phyloP scores from a whole-genome alignment of 2,329 filamentous ascomycete species.

The Clarireedia hainanense region DNA sequence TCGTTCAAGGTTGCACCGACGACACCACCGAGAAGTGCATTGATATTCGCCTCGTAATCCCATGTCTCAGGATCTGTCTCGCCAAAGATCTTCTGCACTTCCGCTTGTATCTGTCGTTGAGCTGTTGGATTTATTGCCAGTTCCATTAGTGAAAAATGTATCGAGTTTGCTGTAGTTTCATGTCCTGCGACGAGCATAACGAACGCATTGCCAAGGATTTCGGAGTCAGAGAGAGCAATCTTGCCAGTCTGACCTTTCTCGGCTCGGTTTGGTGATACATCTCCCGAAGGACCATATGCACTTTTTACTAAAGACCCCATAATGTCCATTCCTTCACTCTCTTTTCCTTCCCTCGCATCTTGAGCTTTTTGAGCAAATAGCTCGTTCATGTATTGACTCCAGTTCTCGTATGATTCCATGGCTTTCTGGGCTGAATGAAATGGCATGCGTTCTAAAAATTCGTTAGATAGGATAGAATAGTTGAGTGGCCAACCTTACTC shows the following conservation, averaged over 20 bases:
- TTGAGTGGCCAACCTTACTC: conserved; percentile 28
- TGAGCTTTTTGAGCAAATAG: conserved; percentile 44
- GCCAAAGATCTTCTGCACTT: conserved; percentile 59
- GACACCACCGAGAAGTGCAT: conserved; percentile 59
- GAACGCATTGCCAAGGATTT: conserved; percentile 67
- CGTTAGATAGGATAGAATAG: background rate
- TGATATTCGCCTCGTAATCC: conserved; percentile 63
- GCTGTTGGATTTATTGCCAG: conserved; percentile 57
- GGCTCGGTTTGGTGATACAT: conserved; percentile 33
- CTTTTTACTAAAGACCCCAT: conserved; percentile 44
- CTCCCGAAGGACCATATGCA: conserved; percentile 28
- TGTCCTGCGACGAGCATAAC: conserved; percentile 66
- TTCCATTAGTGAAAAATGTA: conserved; percentile 63
- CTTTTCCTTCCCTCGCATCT: conserved; percentile 33
- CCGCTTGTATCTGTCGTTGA: conserved; percentile 59
- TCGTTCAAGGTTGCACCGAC: conserved; percentile 72
- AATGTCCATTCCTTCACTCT: conserved; percentile 44
- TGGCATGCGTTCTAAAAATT: conserved; percentile 32
- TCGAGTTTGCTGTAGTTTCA: conserved; percentile 69
- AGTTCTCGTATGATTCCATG: conserved; percentile 43
- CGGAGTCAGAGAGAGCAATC: conserved; percentile 48
- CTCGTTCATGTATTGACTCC: conserved; percentile 55
- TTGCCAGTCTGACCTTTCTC: conserved; percentile 45
- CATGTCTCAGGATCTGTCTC: conserved; percentile 51
- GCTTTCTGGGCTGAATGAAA: conserved; percentile 38